Evolutionary conservation across 768 basidiomycete genomes (phyloP), one percentile per base, ranked within the genome.

Genomic region (Boletus reticulatus): DNA sequence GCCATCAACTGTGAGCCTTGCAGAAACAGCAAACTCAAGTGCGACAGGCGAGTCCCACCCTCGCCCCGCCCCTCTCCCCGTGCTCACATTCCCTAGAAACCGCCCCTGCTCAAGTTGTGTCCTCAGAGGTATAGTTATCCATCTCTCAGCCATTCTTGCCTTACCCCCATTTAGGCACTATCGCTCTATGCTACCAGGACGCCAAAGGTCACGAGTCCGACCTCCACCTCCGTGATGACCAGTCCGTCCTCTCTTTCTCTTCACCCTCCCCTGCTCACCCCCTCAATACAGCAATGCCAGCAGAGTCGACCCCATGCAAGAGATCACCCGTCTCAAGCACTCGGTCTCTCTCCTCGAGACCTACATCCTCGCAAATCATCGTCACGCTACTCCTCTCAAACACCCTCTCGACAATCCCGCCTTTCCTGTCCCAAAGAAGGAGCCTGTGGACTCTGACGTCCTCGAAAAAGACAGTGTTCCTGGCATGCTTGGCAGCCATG

Each of bases 1-100:
- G 89, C 91, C 17, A 91, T 93, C 62, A 93, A 93, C 73, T 93
- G 91, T 67, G 89, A 91, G 63, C 91, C 91, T 4, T 93, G 91
- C 75, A 80, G 91, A 67, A 87, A 85, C 63, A 89, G 86, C 78
- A 91, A 92, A 74, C 83, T 92, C 63, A 92, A 93, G 74, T 93
- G 91, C 76, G 91, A 93, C 72, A 85, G 89, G 89, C 88, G 27
- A 36, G n/a, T 22, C 34, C n/a, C 5, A 20, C n/a, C 53, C 19
- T 19, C 34, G 4, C 14, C 14, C 14, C 22, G 14, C 22, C 27
- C n/a, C 13, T 31, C 22, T 4, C 14, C 13, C 6, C 27, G 22
- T 1, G 16, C 41, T 36, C 53, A 53, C 55, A 41, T 32, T 53
- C 48, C 1, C 39, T 68, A 92, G 91, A 72, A 91, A 87, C 64